A percentile compares a stretch with the other conserved stretches of the same genome.
Conservation (phyloP, 2,329 filamentous ascomycete genomes). For the Celoporthe dispersa region DNA sequence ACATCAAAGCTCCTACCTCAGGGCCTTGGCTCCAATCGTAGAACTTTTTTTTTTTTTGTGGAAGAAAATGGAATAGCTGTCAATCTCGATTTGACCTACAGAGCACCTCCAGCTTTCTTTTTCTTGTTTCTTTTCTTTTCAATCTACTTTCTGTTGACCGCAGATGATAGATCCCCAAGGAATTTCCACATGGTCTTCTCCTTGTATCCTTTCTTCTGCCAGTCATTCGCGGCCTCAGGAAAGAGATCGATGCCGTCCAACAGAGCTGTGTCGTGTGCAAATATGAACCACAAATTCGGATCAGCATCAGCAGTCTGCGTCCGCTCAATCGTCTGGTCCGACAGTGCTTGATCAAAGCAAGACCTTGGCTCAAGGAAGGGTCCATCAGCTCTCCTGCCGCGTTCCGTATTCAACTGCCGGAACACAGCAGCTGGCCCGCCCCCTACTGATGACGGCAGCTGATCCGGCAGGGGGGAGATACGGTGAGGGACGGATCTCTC, state of each 20-base stretch:
- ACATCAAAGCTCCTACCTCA: neutral
- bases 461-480: constrained; percentile 29
- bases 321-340: constrained; percentile 29
- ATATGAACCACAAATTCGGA: constrained; percentile 29
- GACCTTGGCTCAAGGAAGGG: constrained; percentile 10
- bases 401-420: constrained; percentile 20
- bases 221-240: constrained; percentile 29
- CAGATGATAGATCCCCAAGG: constrained; percentile 25
- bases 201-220: constrained; percentile 28
- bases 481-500: constrained; percentile 32
- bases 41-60: too few relatives aligned
- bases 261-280: constrained; percentile 31
- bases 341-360: constrained; percentile 9
- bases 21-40: too few relatives aligned
- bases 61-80: too few relatives aligned
- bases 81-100: too few relatives aligned
- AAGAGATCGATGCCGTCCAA: constrained; percentile 29
- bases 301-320: constrained; percentile 31
- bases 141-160: too few relatives aligned
- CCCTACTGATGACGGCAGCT: constrained; percentile 11
- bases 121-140: too few relatives aligned
- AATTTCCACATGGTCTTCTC: constrained; percentile 32
- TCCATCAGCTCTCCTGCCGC: constrained; percentile 24
- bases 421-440: constrained; percentile 12
- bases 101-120: too few relatives aligned